Evolutionary conservation across 2,329 filamentous ascomycete genomes (phyloP).

Genomic region (Scytalidium lignicola): DNA sequence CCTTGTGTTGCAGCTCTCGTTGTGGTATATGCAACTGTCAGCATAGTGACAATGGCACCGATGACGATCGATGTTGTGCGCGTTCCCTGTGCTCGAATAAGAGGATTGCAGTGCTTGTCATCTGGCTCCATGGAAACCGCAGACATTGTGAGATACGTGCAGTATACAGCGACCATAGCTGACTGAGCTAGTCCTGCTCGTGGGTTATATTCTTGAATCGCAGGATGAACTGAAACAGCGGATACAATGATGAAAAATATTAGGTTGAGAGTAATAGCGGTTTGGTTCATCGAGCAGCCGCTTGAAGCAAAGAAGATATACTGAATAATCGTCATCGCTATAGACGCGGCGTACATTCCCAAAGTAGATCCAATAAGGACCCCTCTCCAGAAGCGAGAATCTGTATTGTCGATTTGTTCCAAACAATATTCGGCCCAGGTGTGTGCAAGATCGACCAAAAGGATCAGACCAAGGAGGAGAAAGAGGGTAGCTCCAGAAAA

Average conservation of each 20-base stretch:
- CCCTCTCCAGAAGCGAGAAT: slow-evolving; percentile 78
- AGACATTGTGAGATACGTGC: slow-evolving; percentile 97
- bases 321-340: slow-evolving; percentile 94
- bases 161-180: slow-evolving; percentile 95
- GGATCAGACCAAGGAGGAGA: slow-evolving; percentile 83
- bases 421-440: slow-evolving; percentile 97
- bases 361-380: slow-evolving; percentile 88
- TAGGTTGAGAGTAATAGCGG: slow-evolving; percentile 91
- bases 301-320: slow-evolving; percentile 88
- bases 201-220: slow-evolving; percentile 85
- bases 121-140: slow-evolving; percentile 98
- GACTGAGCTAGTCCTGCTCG: slow-evolving; percentile 95
- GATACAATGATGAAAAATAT: slow-evolving; percentile 77
- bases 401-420: slow-evolving; percentile 83
- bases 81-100: slow-evolving; percentile 79
- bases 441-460: slow-evolving; percentile 92
- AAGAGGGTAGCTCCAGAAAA: slow-evolving; percentile 88
- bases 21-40: slow-evolving; percentile 96
- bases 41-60: slow-evolving; percentile 91
- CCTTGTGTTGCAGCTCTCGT: slow-evolving; percentile 92
- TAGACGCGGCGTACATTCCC: slow-evolving; percentile 84
- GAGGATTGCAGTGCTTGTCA: slow-evolving; percentile 87
- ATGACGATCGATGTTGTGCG: slow-evolving; percentile 87
- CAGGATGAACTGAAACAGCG: slow-evolving; percentile 80
- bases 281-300: slow-evolving; percentile 92